Evolutionary conservation across 441 rosid genomes (phyloP).

Genomic region (Jatropha podagrica): DNA sequence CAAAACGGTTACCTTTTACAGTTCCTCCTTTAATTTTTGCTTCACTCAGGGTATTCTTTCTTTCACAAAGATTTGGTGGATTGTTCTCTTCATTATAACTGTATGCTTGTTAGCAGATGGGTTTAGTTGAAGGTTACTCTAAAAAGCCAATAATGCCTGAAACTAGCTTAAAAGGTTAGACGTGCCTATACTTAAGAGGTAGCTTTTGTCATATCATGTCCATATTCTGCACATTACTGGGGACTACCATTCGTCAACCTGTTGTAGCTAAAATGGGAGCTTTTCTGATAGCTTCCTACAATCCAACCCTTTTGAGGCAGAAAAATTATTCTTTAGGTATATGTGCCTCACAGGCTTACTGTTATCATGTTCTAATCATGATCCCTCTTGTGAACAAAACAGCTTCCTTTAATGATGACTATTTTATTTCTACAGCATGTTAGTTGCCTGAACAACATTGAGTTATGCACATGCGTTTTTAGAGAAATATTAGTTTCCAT

Average conservation of each 20-base stretch:
- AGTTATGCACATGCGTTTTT: neutral
- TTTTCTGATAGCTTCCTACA: neutral
- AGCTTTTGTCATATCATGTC: neutral
- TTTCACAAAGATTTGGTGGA: slow-evolving; percentile 13
- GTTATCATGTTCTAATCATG: neutral
- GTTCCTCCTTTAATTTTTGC: slow-evolving; percentile 83
- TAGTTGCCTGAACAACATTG: neutral
- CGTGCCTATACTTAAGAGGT: neutral
- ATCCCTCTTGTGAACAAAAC: neutral
- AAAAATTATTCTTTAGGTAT: neutral
- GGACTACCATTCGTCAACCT: neutral
- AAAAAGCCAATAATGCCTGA: neutral
- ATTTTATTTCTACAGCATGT: slow-evolving; percentile 1
- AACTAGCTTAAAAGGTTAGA: neutral
- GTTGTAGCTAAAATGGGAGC: neutral
- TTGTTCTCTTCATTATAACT: slow-evolving; percentile 5
- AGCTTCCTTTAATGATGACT: neutral
- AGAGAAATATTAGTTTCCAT: neutral
- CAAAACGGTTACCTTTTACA: slow-evolving; percentile 77
- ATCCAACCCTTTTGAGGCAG: slow-evolving; percentile 3
- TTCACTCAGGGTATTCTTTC: slow-evolving; percentile 65
- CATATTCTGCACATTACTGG: neutral
- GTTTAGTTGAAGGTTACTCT: neutral
- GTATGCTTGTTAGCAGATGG: neutral
- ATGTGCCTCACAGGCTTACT: neutral